Conservation (phyloP, 2,329 filamentous ascomycete genomes). For the Phoma sp. region DNA sequence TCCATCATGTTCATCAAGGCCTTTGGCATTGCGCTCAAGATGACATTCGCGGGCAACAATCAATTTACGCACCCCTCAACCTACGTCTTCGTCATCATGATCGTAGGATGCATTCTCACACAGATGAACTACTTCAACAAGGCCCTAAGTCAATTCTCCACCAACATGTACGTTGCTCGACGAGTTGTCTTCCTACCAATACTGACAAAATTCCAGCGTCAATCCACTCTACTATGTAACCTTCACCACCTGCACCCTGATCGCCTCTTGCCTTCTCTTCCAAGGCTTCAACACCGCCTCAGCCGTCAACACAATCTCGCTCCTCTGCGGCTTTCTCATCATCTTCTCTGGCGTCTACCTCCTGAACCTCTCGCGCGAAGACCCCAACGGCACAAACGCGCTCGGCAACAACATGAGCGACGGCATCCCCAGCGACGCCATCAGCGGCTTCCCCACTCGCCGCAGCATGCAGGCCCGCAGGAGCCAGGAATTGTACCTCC, state of each 20-base stretch:
- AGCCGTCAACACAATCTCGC: slow-evolving; percentile 86
- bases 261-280: slow-evolving; percentile 95
- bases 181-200: background rate
- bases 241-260: slow-evolving; percentile 92
- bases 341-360: slow-evolving; percentile 97
- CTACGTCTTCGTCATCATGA: slow-evolving; percentile 96
- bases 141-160: slow-evolving; percentile 93
- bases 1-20: slow-evolving; percentile 99
- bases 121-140: slow-evolving; percentile 99
- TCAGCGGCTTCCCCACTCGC: slow-evolving; percentile 87
- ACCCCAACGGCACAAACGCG: slow-evolving; percentile 78
- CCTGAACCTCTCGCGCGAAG: slow-evolving; percentile 90
- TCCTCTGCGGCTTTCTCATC: slow-evolving; percentile 89
- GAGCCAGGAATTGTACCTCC: slow-evolving; percentile 58
- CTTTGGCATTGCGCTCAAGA: slow-evolving; percentile 95
- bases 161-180: slow-evolving; percentile 78
- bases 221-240: slow-evolving; percentile 98
- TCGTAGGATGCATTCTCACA: slow-evolving; percentile 89
- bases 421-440: slow-evolving; percentile 86
- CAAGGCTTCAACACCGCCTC: slow-evolving; percentile 95
- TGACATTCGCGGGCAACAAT: slow-evolving; percentile 91
- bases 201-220: slow-evolving; percentile 63
- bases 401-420: slow-evolving; percentile 64
- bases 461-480: slow-evolving; percentile 90
- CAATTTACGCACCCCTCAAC: slow-evolving; percentile 95